A percentile compares a stretch with the other conserved stretches of the same genome.
Conservation (phyloP, 164 flowering plant genomes). For the Magnolia officinalis region DNA sequence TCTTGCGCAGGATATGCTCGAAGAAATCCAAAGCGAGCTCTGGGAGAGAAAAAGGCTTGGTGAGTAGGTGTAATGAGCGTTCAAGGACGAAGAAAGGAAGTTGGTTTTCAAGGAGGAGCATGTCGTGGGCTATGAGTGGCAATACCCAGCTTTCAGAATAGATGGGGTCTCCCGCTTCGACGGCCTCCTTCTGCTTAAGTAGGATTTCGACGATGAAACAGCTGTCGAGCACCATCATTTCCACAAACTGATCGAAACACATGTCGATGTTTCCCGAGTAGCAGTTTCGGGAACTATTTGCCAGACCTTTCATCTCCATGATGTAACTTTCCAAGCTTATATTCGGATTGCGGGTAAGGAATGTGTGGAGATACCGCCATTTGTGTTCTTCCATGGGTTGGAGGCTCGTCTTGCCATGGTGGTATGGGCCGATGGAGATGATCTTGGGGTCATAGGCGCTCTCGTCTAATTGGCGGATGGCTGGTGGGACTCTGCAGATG, state of each 20-base stretch:
- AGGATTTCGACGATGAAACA: constrained; percentile 8
- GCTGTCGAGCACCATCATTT: constrained; percentile 12
- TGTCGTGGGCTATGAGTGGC: neutral
- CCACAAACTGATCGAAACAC: neutral
- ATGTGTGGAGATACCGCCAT: neutral
- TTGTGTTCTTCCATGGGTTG: constrained; percentile 23
- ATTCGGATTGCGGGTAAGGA: neutral
- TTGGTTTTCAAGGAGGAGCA: constrained; percentile 10
- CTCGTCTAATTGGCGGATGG: constrained; percentile 6
- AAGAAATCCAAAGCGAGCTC: neutral
- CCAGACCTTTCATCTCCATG: neutral
- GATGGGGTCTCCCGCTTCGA: neutral
- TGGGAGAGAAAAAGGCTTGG: neutral
- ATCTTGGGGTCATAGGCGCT: constrained; percentile 13
- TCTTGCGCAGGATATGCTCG: neutral
- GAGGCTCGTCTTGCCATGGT: constrained; percentile 1
- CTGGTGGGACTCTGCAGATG: constrained; percentile 17
- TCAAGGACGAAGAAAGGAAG: constrained; percentile 10
- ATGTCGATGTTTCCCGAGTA: neutral
- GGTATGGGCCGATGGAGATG: constrained; percentile 24
- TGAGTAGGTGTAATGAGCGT: neutral
- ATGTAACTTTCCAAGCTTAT: neutral
- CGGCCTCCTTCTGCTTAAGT: neutral
- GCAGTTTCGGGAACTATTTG: neutral
- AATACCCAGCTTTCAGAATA: neutral